Percentiles rank a stretch among this genome's conserved stretches.
These are phyloP conservation scores for Macrolepiota dolichaula DNA, from an alignment of 768 basidiomycete genomes.

Conservation along the genomic window DNA sequence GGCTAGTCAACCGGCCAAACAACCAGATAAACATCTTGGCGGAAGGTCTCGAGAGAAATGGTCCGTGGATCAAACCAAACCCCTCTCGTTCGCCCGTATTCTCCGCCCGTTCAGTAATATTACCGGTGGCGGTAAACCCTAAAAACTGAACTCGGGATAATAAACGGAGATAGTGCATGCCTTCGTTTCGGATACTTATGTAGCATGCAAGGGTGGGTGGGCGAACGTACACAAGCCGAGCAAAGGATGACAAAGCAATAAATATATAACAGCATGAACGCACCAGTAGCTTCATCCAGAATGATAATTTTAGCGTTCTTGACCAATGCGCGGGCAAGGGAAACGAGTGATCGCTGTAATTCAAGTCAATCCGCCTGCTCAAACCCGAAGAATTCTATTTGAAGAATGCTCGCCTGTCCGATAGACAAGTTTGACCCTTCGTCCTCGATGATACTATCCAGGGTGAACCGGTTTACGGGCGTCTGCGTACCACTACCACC, in stretches of 20 bases:
- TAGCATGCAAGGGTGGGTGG: background rate
- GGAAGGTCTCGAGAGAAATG: background rate
- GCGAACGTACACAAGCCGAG: background rate
- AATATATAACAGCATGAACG: background rate
- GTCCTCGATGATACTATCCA: constrained; percentile 83
- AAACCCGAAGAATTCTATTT: too few species aligned
- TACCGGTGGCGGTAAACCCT: background rate
- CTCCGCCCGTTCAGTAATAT: background rate
- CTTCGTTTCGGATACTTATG: background rate
- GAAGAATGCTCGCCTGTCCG: constrained; percentile 40
- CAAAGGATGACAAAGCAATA: background rate
- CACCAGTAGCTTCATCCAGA: constrained; percentile 86
- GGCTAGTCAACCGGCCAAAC: background rate
- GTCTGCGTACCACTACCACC: constrained; percentile 43
- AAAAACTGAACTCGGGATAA: background rate
- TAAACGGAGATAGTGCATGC: background rate
- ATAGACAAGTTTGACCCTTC: constrained; percentile 85
- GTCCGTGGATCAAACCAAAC: background rate
- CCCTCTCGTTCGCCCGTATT: background rate
- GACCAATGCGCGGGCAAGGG: constrained; percentile 85
- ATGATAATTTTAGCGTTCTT: constrained; percentile 83
- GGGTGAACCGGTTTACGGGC: constrained; percentile 63
- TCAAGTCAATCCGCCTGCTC: background rate
- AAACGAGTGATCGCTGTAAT: constrained; percentile 72
- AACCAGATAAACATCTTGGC: background rate